These are phyloP conservation scores for Neofusicoccum ribis DNA, from an alignment of 2,329 filamentous ascomycete genomes.

Conservation along the genomic window DNA sequence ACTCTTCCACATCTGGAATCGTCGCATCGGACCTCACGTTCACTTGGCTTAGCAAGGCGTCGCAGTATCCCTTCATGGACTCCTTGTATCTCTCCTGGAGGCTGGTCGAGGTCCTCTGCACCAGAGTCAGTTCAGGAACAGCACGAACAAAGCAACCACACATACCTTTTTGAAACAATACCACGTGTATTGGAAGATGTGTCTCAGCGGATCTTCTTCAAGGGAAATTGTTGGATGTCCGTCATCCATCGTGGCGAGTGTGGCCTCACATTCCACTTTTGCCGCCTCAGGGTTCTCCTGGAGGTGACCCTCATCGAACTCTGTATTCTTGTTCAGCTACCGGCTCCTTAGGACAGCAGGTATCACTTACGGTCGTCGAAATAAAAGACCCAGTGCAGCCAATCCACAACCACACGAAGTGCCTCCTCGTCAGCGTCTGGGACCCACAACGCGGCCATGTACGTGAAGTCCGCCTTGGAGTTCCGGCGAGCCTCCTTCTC, in stretches of 20 bases:
- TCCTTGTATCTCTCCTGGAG: constrained; percentile 1
- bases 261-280: neutral
- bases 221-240: neutral
- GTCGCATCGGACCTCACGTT: neutral
- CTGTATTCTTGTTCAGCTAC: neutral
- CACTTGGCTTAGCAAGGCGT: neutral
- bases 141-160: neutral
- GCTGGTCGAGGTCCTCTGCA: neutral
- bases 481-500: neutral
- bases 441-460: neutral
- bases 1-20: neutral
- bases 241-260: neutral
- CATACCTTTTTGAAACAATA: neutral
- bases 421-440: constrained; percentile 1
- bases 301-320: neutral
- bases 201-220: neutral
- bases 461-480: neutral
- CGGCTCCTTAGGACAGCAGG: neutral
- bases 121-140: neutral
- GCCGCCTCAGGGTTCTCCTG: neutral
- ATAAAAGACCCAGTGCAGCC: constrained; percentile 6
- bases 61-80: neutral
- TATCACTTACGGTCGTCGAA: constrained; percentile 1
- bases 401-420: neutral
- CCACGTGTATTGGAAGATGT: neutral